A percentile compares a stretch with the other conserved stretches of the same genome.
These are phyloP conservation scores for Trichoderma erinaceum DNA, from an alignment of 495 filamentous ascomycete genomes.

Conservation along the genomic window DNA sequence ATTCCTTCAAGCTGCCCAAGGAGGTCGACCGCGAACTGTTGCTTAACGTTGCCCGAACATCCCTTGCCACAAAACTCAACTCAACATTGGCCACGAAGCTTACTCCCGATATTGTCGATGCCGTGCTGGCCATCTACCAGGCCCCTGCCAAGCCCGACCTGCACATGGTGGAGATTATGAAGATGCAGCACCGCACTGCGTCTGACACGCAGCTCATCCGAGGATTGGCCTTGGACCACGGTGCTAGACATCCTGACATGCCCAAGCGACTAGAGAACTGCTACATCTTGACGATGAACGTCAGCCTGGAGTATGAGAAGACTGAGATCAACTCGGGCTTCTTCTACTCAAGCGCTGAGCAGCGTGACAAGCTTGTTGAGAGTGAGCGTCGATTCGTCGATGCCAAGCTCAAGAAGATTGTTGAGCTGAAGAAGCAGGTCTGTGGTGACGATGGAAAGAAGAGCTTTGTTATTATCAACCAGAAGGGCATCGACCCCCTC, in stretches of 20 bases:
- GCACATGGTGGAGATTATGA: constrained; percentile 99
- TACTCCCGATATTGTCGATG: constrained; percentile 89
- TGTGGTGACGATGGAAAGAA: constrained; percentile 94
- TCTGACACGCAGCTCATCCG: constrained; percentile 94
- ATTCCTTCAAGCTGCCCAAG: constrained; percentile 81
- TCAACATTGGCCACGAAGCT: constrained; percentile 81
- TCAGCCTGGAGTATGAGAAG: constrained; percentile 98
- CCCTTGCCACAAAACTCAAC: constrained; percentile 91
- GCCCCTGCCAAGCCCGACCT: constrained; percentile 88
- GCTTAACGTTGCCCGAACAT: constrained; percentile 87
- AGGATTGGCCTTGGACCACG: constrained; percentile 90
- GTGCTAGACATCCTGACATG: constrained; percentile 97
- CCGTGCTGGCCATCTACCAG: constrained; percentile 88
- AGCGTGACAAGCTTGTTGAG: constrained; percentile 95
- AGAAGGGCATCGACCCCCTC: constrained; percentile 97
- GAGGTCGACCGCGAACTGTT: constrained; percentile 91
- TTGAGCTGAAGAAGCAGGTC: constrained; percentile 96
- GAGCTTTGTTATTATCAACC: constrained; percentile 96
- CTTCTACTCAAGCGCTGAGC: constrained; percentile 95
- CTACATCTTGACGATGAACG: constrained; percentile 89
- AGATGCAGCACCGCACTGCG: constrained; percentile 96
- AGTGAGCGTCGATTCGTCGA: constrained; percentile 95
- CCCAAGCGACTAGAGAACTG: constrained; percentile 93
- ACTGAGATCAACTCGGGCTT: constrained; percentile 98
- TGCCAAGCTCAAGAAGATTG: constrained; percentile 93